A percentile compares a stretch with the other conserved stretches of the same genome.
phyloP scores from a whole-genome alignment of 2,329 filamentous ascomycete genomes.

The Fonsecaea nubica region DNA sequence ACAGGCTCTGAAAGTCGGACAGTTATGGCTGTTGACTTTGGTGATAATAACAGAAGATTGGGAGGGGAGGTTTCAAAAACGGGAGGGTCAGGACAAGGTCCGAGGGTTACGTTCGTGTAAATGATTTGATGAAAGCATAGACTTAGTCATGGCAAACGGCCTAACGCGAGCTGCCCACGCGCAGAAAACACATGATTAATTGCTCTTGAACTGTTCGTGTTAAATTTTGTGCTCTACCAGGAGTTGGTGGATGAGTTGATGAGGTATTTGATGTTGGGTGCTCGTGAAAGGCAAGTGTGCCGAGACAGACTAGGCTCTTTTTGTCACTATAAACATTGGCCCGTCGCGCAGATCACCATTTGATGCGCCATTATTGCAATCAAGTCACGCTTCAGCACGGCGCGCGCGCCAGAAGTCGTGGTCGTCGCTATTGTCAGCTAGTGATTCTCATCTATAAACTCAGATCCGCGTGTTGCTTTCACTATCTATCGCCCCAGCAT shows the following conservation, averaged over 20 bases:
- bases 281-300: background rate
- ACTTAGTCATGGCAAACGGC: constrained; percentile 24
- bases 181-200: constrained; percentile 31
- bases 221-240: background rate
- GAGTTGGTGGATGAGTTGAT: background rate
- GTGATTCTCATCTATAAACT: background rate
- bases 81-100: constrained; percentile 1
- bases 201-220: background rate
- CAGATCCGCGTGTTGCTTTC: background rate
- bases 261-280: background rate
- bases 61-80: background rate
- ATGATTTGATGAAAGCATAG: constrained; percentile 35
- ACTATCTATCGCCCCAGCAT: background rate
- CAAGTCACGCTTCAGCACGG: background rate
- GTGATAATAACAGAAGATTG: constrained; percentile 24
- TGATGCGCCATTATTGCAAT: background rate
- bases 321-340: constrained; percentile 1
- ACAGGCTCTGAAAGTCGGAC: constrained; percentile 12
- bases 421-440: background rate
- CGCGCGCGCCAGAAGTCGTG: background rate
- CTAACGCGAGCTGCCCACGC: constrained; percentile 14
- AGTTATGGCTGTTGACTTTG: constrained; percentile 30
- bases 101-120: constrained; percentile 33
- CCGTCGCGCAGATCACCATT: background rate
- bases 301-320: background rate